Conservation (phyloP, 2,329 filamentous ascomycete species). For the Hymenoscyphus fraxineus region DNA sequence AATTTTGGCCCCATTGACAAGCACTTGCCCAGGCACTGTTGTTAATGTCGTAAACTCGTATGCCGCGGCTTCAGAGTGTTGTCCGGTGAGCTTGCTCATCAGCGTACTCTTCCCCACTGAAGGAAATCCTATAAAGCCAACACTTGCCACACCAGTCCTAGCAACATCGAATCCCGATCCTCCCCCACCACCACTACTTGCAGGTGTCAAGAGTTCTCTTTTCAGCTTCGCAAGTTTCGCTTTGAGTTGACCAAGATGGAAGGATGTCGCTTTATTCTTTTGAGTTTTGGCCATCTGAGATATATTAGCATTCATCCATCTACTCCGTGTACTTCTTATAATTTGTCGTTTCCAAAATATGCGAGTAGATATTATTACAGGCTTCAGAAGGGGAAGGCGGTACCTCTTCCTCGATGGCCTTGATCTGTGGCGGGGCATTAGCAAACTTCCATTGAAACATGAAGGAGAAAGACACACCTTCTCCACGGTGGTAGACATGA, state of each 20-base stretch:
- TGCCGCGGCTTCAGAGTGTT: slow-evolving; percentile 93
- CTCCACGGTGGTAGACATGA: slow-evolving; percentile 94
- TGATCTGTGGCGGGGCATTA: slow-evolving; percentile 62
- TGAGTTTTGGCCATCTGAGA: slow-evolving; percentile 87
- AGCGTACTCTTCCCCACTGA: slow-evolving; percentile 98
- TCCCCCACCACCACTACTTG: slow-evolving; percentile 77
- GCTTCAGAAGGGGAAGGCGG: slow-evolving; percentile 12
- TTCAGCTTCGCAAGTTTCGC: slow-evolving; percentile 98
- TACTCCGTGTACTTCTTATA: background rate
- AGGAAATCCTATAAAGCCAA: slow-evolving; percentile 97
- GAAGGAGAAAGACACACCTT: slow-evolving; percentile 58
- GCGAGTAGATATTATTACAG: slow-evolving; percentile 14
- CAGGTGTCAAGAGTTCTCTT: slow-evolving; percentile 86
- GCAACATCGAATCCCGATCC: slow-evolving; percentile 95
- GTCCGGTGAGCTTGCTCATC: slow-evolving; percentile 90
- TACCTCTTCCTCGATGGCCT: slow-evolving; percentile 93
- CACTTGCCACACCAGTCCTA: slow-evolving; percentile 91
- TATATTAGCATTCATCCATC: slow-evolving; percentile 15
- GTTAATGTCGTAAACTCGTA: slow-evolving; percentile 99
- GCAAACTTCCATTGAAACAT: slow-evolving; percentile 11
- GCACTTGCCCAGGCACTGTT: slow-evolving; percentile 91
- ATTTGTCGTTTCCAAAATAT: background rate
- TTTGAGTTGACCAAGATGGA: slow-evolving; percentile 92
- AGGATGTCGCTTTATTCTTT: slow-evolving; percentile 95
- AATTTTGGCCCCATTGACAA: slow-evolving; percentile 94